A percentile compares a stretch with the other conserved stretches of the same genome.
Conservation (phyloP, 2,329 filamentous ascomycete species). For the Nakataea oryzae region DNA sequence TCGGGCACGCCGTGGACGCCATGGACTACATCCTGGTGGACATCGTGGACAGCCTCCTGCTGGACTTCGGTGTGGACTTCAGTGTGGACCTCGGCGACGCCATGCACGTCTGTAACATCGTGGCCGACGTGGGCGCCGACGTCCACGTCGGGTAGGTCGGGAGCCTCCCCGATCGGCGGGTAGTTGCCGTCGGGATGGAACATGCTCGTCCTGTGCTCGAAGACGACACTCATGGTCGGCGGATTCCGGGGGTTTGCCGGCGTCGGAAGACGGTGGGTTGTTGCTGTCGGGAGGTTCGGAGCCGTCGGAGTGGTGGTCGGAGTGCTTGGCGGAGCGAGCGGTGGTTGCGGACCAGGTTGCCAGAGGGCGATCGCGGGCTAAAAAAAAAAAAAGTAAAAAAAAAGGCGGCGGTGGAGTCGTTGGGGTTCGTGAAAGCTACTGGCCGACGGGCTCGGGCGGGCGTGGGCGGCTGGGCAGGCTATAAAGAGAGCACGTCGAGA, state of each 20-base stretch:
- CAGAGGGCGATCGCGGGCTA: not conserved
- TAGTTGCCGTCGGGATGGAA: slow-evolving; percentile 12
- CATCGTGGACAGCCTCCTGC: not conserved
- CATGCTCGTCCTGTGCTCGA: slow-evolving; percentile 8
- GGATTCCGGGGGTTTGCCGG: too few relatives aligned
- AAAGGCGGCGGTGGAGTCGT: not conserved
- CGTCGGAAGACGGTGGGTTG: not conserved
- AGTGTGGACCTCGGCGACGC: slow-evolving; percentile 7
- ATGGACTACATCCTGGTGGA: not conserved
- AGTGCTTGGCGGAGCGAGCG: not conserved
- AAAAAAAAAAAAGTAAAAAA: too few relatives aligned
- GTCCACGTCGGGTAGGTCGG: slow-evolving; percentile 1
- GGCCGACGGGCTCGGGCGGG: not conserved
- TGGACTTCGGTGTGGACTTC: not conserved
- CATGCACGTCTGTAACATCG: slow-evolving; percentile 2
- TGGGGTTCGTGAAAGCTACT: not conserved
- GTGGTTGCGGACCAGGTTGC: not conserved
- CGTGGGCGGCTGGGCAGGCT: not conserved
- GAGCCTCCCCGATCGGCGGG: slow-evolving; percentile 9
- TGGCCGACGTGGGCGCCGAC: not conserved
- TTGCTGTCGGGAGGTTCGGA: not conserved
- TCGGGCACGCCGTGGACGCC: not conserved
- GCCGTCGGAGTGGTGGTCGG: not conserved
- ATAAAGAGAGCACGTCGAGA: not conserved
- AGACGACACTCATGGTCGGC: slow-evolving; percentile 12